Base-by-base conservation (phyloP, 352 stramenopile species). In the Globisporangium emineosum region DNA sequence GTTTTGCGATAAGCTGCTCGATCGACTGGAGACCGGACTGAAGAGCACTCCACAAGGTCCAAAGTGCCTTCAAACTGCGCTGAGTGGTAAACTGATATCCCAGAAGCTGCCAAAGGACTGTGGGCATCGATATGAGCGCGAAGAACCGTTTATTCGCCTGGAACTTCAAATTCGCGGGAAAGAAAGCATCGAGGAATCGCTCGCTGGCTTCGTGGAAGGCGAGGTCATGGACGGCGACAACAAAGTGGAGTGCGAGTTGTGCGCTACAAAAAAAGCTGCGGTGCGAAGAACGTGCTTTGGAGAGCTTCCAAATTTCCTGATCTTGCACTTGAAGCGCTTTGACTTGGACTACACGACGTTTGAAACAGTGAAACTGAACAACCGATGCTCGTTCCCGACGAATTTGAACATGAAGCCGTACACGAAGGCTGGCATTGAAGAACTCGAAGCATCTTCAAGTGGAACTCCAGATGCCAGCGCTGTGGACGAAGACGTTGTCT, bases 211-310 rank as follows among this genome's bases (percentile, higher is more conserved):
- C 67, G 97, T 98, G n/a, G 95, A 99, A 78, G 96, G 96, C 23
- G 98, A 99, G 75, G 87, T 99, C n/a, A 99, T 99, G 97, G 96
- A 99, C 68, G 97, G 97, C 10, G 97, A 99, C 73, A 99, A 99
- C 76, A 98, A 99, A 76, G 91, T 98, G 27, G 93, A 98, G 65
- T 99, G 98, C 66, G 97, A 99, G 65, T 73, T 92, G 2, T 99
- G 97, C 76, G 96, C 91, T 32, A 97, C 96, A 15, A 99, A 99
- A 66, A 99, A 98, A 60, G 97, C 98, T 66, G 98, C 96, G 19
- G 86, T 99, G 9, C 80, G 98, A 29, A 78, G 96, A 55, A 99
- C 95, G 12, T 98, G 94, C 62, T 97, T 99, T 65, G 97, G 93
- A 4, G 79, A 82, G 19, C 73, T 99, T 17, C 97, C 98, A 0